Base-by-base conservation (phyloP, 139 green algal genomes). In the Chlorella sp. region DNA sequence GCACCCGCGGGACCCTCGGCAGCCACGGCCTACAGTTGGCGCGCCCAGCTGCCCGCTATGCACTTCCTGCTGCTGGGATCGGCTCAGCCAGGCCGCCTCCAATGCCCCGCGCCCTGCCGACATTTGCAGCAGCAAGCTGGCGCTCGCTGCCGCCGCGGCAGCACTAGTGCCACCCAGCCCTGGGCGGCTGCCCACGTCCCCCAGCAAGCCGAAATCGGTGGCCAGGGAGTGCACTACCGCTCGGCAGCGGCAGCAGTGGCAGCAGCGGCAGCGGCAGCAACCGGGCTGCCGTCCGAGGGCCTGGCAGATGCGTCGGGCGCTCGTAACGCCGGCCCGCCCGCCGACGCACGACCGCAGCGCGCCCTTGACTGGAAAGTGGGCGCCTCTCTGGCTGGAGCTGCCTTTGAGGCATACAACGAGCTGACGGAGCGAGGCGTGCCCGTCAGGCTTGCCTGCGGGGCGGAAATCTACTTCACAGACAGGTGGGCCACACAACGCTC, bases 391-490 rank as follows among this genome's bases (percentile, higher is more conserved):
- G 91, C 86, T 39, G 91, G 87, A 0, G 88, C 78, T 11, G 53
- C 71, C 40, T 93, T 93, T 39, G 91, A 93, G 28, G 91, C 91
- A 0, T 93, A 93, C 78, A 85, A 86, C 37, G 75, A 77, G 48
- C 83, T 87, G 32, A 39, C n/a, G 24, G 37, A 61, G 39, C 37
- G 22, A 40, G 83, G 53, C 34, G 79, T 89, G 42, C 61, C 89
- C 16, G 42, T 77, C 34, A 60, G 64, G 15, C 34, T 60, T 40
- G 82, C 53, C 48, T 86, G 40, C 79, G 87, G 78, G 26, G 61
- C 78, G 1, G 30, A 69, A 1, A 61, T 86, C 0, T 37, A 60
- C 32, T 87, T 73, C 32, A 4, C 77, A 14, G 87, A 90, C 78
- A 71, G 81, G 86, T 79, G 71, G 71, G 71, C 71, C 36, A 30